Base-by-base conservation (phyloP, 148 eudicot species). In the Vaccinium myrtillus region DNA sequence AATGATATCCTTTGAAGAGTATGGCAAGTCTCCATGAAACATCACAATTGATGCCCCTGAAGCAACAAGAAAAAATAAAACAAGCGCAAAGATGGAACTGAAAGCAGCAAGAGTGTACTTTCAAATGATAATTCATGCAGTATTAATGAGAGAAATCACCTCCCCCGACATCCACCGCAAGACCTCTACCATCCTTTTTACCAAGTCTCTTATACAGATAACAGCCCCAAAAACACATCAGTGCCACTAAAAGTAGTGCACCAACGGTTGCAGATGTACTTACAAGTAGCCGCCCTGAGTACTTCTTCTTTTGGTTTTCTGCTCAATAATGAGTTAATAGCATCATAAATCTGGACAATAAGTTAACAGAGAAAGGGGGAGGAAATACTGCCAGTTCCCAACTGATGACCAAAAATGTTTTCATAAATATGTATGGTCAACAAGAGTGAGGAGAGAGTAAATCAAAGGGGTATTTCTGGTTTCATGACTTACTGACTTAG, bases 151-250 rank as follows among this genome's bases (percentile, higher is more conserved):
- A 80, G 69, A 51, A 69, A 86, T 81, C 83, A 96, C 99, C 99
- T 93, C 94, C 98, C 90, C 93, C 63, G 69, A 94, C 98, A 90
- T 93, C 96, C 90, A 95, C 85, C 25, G 92, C 98, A 84, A 97
- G 98, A 84, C 94, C 90, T 91, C 83, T 90, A 79, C 86, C 91
- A 87, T 93, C 94, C 71, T 90, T 90, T 93, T 95, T 97, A 77
- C 98, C 98, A 82, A 97, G 96, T 90, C 91, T 97, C 91, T 97
- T 97, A 78, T 95, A 97, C 85, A 97, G 88, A 87, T 91, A 94
- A 88, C 99, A 97, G 25, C 99, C 99, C 99, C 99, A 97, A 86
- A 94, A 97, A 86, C 99, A 97, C 99, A 97, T 97, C 39, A 97
- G 92, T 71, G 99, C 99, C 80, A 97, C 98, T 70, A 97, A 90